These are phyloP conservation scores for Fusarium pseudocircinatum DNA, from an alignment of 2,329 filamentous ascomycete species.

Conservation along the genomic window DNA sequence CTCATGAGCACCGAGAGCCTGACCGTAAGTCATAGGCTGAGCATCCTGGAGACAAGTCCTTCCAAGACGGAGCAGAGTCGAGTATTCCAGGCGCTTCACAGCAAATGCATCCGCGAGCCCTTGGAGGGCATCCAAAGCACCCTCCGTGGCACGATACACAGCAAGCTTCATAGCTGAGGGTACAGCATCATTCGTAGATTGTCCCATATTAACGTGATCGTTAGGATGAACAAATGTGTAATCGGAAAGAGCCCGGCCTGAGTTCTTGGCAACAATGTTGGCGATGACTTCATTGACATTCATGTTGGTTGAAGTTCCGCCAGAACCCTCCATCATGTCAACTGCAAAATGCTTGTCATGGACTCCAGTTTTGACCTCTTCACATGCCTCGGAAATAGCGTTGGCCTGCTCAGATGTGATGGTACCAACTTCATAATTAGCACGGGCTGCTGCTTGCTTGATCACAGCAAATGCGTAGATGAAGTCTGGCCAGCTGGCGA, in stretches of 20 bases:
- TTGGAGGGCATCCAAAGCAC: not conserved
- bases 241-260: not conserved
- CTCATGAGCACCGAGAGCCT: constrained; percentile 2
- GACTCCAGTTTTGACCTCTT: not conserved
- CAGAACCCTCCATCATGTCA: constrained; percentile 8
- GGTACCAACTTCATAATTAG: not conserved
- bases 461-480: not conserved
- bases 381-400: not conserved
- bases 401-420: not conserved
- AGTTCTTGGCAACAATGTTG: constrained; percentile 2
- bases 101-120: not conserved
- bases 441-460: constrained; percentile 6
- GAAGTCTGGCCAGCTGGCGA: not conserved
- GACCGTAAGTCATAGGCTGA: constrained; percentile 1
- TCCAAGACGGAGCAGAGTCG: not conserved
- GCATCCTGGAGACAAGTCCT: constrained; percentile 4
- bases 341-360: not conserved
- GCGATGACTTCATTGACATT: constrained; percentile 11
- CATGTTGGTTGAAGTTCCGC: constrained; percentile 7
- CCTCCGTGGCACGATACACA: not conserved
- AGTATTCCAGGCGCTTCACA: not conserved
- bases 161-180: constrained; percentile 6
- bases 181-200: constrained; percentile 1
- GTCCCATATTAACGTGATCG: constrained; percentile 6
- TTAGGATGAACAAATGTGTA: constrained; percentile 6